Evolutionary conservation across 2,329 filamentous ascomycete species (phyloP), one percentile per base, ranked within the genome.

Genomic region (Fusarium guadeloupense): DNA sequence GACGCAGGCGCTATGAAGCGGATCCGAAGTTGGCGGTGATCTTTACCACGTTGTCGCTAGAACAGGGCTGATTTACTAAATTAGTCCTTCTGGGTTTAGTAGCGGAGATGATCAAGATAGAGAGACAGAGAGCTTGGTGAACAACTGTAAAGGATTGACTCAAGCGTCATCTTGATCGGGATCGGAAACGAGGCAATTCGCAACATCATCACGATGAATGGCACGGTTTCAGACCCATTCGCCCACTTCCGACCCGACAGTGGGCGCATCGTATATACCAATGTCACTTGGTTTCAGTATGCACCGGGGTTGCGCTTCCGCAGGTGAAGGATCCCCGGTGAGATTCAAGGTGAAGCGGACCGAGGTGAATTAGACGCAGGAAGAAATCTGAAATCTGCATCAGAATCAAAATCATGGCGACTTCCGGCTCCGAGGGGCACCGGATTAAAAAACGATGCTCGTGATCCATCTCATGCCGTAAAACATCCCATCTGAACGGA

Each of bases 401-500:
- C n/a, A n/a, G n/a, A n/a, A n/a, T 25, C 23, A 9, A 25, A 8
- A 25, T 8, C 23, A 52, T 58, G 59, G 59, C 54, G 54, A 60
- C 31, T 39, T 49, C 59, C 54, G 53, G 31, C 41, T 42, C 56
- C 53, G 53, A 58, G 23, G 39, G 16, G 45, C 28, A 35, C 43
- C 58, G 38, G 51, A 33, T 31, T 9, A 21, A 6, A 25, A 17
- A n/a, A 9, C 14, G n/a, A n/a, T n/a, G 20, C 51, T 54, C 51
- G 37, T 54, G 45, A 51, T 42, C 45, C 23, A 25, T 25, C 43
- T 47, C 45, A 35, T 40, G 45, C 46, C 30, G 59, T 33, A 60
- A 64, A 63, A 64, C 60, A 51, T 54, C 42, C 54, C 60, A 63
- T 64, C 41, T 12, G 41, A 60, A 62, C 62, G 50, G 46, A 62